phyloP scores from a whole-genome alignment of 1,284 basidiomycete genomes.

The Ustilago shanxiensis region DNA sequence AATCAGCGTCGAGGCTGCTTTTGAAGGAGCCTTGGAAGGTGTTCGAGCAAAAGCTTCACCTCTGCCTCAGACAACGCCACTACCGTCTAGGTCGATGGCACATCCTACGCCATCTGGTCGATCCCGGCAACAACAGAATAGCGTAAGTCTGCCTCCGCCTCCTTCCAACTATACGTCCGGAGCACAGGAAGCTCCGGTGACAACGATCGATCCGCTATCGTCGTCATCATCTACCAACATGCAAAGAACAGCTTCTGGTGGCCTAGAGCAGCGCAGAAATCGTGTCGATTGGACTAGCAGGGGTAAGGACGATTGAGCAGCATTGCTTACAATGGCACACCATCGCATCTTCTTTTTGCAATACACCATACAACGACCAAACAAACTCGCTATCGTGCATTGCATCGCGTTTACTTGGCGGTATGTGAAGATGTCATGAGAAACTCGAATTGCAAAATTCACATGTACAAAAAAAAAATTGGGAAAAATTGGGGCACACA shows the following conservation, averaged over 20 bases:
- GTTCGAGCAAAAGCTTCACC: constrained; percentile 14
- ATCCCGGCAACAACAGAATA: neutral
- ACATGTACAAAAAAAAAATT: no score
- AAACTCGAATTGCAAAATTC: no score
- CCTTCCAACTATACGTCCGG: neutral
- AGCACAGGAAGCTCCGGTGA: constrained; percentile 1
- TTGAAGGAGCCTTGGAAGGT: constrained; percentile 40
- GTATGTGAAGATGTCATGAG: no score
- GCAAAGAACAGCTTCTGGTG: constrained; percentile 3
- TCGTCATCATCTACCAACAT: constrained; percentile 9
- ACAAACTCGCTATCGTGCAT: no score
- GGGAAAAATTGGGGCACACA: no score
- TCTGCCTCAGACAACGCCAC: constrained; percentile 14
- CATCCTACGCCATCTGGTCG: neutral
- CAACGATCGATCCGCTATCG: constrained; percentile 19
- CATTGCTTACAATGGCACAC: no score
- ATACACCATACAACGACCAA: neutral
- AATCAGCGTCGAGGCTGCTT: constrained; percentile 56
- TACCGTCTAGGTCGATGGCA: neutral
- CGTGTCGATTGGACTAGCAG: constrained; percentile 30
- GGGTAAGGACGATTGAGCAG: constrained; percentile 28
- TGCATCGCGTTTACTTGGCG: no score
- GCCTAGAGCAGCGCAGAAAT: constrained; percentile 18
- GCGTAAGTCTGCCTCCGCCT: neutral
- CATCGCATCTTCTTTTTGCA: neutral